phyloP scores from a whole-genome alignment of 371 early-diverging fungal species.

The Mucor irregularis region DNA sequence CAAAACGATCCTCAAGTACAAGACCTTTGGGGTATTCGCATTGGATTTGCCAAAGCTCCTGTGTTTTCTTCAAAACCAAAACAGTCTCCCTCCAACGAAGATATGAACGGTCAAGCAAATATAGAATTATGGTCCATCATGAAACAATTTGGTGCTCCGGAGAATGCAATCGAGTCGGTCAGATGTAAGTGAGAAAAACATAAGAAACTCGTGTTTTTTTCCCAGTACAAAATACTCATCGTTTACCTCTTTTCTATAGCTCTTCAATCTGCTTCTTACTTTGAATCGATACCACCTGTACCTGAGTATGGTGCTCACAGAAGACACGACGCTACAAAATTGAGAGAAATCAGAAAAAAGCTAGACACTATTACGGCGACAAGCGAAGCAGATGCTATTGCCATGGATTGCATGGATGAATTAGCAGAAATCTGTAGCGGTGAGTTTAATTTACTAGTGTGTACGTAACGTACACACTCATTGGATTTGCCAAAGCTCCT shows the following conservation, averaged over 20 bases:
- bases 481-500: constrained; percentile 90
- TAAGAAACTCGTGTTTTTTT: too few relatives aligned
- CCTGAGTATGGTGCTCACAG: constrained; percentile 69
- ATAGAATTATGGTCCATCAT: constrained; percentile 26
- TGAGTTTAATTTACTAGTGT: constrained; percentile 64
- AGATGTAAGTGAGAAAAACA: too few relatives aligned
- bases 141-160: constrained; percentile 30
- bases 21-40: constrained; percentile 72
- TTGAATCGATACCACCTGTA: constrained; percentile 70
- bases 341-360: constrained; percentile 85
- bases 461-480: too few relatives aligned
- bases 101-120: constrained; percentile 1
- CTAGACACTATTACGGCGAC: constrained; percentile 63
- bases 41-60: constrained; percentile 90
- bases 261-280: constrained; percentile 43
- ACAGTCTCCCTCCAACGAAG: constrained; percentile 10
- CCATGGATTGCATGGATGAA: constrained; percentile 70
- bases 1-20: constrained; percentile 80
- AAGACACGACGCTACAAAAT: constrained; percentile 72
- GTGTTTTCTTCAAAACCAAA: constrained; percentile 21
- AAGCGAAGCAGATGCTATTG: constrained; percentile 66
- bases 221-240: too few relatives aligned
- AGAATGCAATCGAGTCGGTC: constrained; percentile 9
- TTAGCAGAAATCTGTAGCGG: constrained; percentile 88
- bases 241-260: too few relatives aligned